Conservation (phyloP, 2,329 filamentous ascomycete genomes). For the Talaromyces sp. region DNA sequence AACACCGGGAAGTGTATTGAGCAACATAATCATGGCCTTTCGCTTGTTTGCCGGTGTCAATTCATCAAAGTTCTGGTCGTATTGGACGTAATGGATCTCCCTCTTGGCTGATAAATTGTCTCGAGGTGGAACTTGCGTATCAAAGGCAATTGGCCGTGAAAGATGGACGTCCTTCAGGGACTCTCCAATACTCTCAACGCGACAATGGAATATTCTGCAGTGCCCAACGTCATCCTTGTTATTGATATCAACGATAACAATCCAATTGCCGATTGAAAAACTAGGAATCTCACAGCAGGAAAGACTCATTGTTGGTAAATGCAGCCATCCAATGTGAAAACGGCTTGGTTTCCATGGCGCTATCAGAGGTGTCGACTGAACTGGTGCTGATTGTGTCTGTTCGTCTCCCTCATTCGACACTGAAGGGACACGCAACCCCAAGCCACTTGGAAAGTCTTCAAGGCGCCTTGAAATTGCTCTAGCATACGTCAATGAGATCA, state of each 20-base stretch:
- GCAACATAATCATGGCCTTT: slow-evolving; percentile 34
- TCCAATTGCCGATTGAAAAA: slow-evolving; percentile 57
- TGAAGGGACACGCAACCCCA: slow-evolving; percentile 57
- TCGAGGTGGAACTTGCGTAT: neutral
- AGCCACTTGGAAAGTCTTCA: slow-evolving; percentile 59
- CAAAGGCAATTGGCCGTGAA: neutral
- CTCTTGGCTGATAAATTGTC: neutral
- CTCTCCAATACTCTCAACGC: slow-evolving; percentile 49
- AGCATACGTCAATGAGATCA: slow-evolving; percentile 78
- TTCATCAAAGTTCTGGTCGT: slow-evolving; percentile 46
- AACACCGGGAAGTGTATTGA: slow-evolving; percentile 45
- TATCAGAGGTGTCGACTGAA: too few species aligned
- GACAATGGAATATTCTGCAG: slow-evolving; percentile 48
- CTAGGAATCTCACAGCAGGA: neutral
- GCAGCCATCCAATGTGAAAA: neutral
- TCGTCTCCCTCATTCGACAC: neutral
- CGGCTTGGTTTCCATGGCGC: neutral
- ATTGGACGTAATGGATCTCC: slow-evolving; percentile 18
- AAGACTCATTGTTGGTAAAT: neutral
- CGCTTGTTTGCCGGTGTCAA: slow-evolving; percentile 33
- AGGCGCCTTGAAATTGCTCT: slow-evolving; percentile 51
- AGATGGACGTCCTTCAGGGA: slow-evolving; percentile 25
- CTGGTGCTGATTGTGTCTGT: neutral
- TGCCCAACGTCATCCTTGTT: neutral
- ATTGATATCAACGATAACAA: slow-evolving; percentile 41